Evolutionary conservation across 116 monocot species (phyloP).

Genomic region (Zostera marina): DNA sequence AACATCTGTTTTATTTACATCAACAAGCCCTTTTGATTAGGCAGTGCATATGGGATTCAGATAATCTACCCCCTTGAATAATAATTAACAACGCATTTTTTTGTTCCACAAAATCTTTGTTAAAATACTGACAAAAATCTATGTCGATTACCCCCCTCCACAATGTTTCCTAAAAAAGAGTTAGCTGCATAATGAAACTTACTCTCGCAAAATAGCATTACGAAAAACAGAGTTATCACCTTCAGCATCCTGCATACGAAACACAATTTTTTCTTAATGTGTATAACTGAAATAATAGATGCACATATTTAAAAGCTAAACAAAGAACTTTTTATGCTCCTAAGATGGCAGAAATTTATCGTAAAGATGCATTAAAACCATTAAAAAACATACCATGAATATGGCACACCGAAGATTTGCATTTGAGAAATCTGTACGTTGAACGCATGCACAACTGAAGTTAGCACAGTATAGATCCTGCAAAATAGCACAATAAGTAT

Average conservation of each 20-base stretch:
- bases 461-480: conserved; percentile 82
- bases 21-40: too few species aligned
- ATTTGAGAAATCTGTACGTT: conserved; percentile 44
- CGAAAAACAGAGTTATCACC: conserved; percentile 60
- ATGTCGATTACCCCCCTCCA: neutral
- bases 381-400: conserved; percentile 42
- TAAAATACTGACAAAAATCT: neutral
- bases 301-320: neutral
- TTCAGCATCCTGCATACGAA: conserved; percentile 49
- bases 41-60: too few species aligned
- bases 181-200: conserved; percentile 23
- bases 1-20: too few species aligned
- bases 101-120: too few species aligned
- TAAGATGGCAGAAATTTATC: too few species aligned
- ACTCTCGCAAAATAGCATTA: conserved; percentile 90
- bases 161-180: neutral
- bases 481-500: neutral
- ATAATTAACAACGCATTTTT: too few species aligned
- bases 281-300: neutral
- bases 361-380: too few species aligned
- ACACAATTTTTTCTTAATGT: neutral
- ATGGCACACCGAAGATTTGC: conserved; percentile 77
- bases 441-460: conserved; percentile 69
- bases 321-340: too few species aligned
- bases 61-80: too few species aligned